Percentiles rank a stretch among this genome's conserved stretches.
phyloP scores from a whole-genome alignment of 768 basidiomycete genomes.

The Galerina marginata region DNA sequence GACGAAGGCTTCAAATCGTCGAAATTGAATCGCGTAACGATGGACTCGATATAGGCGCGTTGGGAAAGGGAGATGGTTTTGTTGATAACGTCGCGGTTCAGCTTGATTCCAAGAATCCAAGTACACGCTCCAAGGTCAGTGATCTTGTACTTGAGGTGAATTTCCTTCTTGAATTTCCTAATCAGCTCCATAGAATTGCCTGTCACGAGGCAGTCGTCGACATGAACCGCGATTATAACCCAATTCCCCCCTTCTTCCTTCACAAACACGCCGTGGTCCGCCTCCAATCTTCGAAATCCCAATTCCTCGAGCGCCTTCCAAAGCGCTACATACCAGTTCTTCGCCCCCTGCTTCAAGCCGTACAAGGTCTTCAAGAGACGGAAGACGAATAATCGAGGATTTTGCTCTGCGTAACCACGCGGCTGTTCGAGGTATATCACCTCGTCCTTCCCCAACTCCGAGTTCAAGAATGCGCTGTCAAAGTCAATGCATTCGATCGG shows the following conservation, averaged over 20 bases:
- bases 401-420: not conserved
- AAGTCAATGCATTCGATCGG: constrained; percentile 12
- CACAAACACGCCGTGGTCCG: constrained; percentile 32
- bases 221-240: constrained; percentile 31
- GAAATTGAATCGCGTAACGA: constrained; percentile 24
- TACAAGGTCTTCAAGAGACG: constrained; percentile 32
- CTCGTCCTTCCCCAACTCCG: constrained; percentile 12
- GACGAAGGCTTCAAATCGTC: constrained; percentile 23
- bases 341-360: constrained; percentile 36
- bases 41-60: constrained; percentile 34
- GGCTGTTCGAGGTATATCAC: constrained; percentile 20
- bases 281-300: constrained; percentile 20
- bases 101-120: constrained; percentile 38
- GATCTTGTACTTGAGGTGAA: constrained; percentile 17
- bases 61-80: constrained; percentile 37
- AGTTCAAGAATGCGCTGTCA: constrained; percentile 14
- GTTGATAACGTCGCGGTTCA: constrained; percentile 27
- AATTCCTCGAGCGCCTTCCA: constrained; percentile 24
- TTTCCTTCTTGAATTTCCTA: constrained; percentile 20
- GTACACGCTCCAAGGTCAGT: constrained; percentile 24
- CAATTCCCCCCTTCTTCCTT: constrained; percentile 10
- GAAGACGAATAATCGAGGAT: constrained; percentile 6
- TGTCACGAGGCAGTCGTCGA: constrained; percentile 30
- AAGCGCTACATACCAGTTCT: constrained; percentile 34
- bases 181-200: constrained; percentile 14